Evolutionary conservation across 805 yeast genomes (phyloP).

Genomic region (Metschnikowia lunata): DNA sequence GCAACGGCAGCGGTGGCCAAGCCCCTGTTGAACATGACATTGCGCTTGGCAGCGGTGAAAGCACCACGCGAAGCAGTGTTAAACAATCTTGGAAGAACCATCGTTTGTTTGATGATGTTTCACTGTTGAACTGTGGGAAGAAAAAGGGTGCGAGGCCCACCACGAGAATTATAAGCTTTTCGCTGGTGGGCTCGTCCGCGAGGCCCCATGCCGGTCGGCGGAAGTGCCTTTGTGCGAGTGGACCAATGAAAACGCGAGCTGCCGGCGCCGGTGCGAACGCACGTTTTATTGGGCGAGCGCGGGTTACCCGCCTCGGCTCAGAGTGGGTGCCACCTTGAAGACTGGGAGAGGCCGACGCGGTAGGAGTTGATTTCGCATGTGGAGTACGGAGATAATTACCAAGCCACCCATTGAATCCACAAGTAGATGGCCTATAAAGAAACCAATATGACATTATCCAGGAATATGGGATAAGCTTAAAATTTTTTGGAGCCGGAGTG

Average conservation of each 20-base stretch:
- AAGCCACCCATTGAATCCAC: no score
- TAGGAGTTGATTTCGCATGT: no score
- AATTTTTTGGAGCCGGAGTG: no score
- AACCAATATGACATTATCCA: no score
- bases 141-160: conserved; percentile 13
- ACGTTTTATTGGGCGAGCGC: conserved; percentile 23
- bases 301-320: conserved; percentile 18
- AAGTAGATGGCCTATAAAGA: no score
- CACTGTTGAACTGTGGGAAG: conserved; percentile 17
- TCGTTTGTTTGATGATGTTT: conserved; percentile 25
- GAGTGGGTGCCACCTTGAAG: background rate
- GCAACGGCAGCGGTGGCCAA: conserved; percentile 73
- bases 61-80: conserved; percentile 73
- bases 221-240: conserved; percentile 8
- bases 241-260: conserved; percentile 23
- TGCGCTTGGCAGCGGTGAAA: conserved; percentile 83
- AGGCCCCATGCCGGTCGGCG: conserved; percentile 20
- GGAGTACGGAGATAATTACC: no score
- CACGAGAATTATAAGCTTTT: conserved; percentile 17
- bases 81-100: conserved; percentile 56
- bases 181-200: conserved; percentile 17
- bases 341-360: no score
- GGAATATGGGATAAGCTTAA: no score
- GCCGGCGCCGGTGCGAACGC: conserved; percentile 21
- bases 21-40: conserved; percentile 68